These are phyloP conservation scores for Aspergillus sp. DNA, from an alignment of 2,329 filamentous ascomycete species.

Conservation along the genomic window DNA sequence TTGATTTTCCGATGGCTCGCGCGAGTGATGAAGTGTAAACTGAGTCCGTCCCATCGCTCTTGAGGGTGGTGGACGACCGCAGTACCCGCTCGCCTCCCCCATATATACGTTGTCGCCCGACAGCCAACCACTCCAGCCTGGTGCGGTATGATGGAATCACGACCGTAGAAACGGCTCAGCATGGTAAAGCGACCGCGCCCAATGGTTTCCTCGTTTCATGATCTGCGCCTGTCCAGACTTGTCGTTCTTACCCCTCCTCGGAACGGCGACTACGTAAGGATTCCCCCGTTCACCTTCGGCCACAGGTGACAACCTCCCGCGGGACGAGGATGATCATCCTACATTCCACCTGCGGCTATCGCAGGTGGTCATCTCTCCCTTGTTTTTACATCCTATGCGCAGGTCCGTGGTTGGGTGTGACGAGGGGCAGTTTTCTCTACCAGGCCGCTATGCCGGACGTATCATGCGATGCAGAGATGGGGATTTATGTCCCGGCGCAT, in stretches of 20 bases:
- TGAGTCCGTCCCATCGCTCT: too few species aligned
- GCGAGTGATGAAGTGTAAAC: too few species aligned
- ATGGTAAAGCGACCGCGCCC: constrained; percentile 15
- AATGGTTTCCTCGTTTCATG: constrained; percentile 27
- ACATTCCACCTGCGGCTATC: constrained; percentile 3
- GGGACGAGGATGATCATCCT: background rate
- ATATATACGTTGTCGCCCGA: background rate
- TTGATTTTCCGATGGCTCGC: background rate
- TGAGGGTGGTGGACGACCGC: too few species aligned
- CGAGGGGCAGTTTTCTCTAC: background rate
- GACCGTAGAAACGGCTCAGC: constrained; percentile 1
- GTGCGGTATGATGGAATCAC: background rate
- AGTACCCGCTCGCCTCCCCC: too few species aligned
- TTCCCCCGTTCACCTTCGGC: constrained; percentile 11
- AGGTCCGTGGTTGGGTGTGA: background rate
- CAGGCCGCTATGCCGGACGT: background rate
- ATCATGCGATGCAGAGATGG: background rate
- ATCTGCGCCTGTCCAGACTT: constrained; percentile 28
- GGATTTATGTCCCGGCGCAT: background rate
- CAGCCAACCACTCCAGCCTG: background rate
- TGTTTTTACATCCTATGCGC: background rate
- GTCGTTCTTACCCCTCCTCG: constrained; percentile 24
- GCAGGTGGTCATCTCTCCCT: constrained; percentile 4
- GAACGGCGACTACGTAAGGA: constrained; percentile 19
- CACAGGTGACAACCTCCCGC: background rate